Evolutionary conservation across 495 filamentous ascomycete genomes (phyloP).

Genomic region (Neurospora tetrasperma): DNA sequence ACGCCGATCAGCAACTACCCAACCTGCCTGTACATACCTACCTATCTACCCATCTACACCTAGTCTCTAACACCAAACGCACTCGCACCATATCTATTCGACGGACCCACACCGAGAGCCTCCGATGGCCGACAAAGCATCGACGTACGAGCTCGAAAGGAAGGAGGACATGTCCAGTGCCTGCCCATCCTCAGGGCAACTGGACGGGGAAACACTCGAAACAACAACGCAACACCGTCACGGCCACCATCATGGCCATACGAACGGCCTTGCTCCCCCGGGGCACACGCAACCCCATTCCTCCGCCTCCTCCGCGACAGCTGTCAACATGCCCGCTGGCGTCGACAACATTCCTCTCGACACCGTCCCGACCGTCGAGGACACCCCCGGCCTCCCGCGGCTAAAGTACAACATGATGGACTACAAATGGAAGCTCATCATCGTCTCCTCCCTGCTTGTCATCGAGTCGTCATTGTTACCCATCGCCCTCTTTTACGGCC

Average conservation of each 20-base stretch:
- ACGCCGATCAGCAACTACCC: background rate
- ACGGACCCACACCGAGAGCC: background rate
- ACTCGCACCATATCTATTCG: background rate
- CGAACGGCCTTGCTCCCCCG: background rate
- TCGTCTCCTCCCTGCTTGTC: constrained; percentile 30
- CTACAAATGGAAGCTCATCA: constrained; percentile 33
- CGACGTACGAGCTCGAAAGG: background rate
- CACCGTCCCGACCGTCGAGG: background rate
- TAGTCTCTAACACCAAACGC: background rate
- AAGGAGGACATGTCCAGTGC: background rate
- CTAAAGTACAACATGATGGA: constrained; percentile 35
- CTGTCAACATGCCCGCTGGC: background rate
- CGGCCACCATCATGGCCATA: background rate
- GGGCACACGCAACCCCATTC: background rate
- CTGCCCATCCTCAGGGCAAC: background rate
- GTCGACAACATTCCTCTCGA: background rate
- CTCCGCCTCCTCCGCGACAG: background rate
- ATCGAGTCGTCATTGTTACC: constrained; percentile 37
- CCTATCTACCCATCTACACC: background rate
- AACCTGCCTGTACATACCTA: background rate
- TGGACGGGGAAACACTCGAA: background rate
- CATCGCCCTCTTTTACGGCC: constrained; percentile 37
- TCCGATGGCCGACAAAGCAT: background rate
- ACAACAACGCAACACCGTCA: background rate
- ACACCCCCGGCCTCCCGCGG: constrained; percentile 25